Base-by-base conservation (phyloP, 768 basidiomycete genomes). In the Piloderma croceum region DNA sequence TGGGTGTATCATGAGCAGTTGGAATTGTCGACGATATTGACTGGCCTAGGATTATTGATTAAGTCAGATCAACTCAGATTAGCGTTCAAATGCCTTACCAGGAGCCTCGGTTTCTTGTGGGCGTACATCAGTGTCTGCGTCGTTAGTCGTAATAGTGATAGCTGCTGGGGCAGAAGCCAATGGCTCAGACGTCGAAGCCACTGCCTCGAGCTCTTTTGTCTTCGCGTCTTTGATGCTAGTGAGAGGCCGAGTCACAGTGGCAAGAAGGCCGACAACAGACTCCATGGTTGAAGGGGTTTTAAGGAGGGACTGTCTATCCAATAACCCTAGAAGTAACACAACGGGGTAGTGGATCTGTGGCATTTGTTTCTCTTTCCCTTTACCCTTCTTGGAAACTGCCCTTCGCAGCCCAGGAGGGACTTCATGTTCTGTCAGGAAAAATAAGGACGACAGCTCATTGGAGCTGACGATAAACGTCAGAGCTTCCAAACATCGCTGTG, bases 361-460 rank as follows among this genome's bases (percentile, higher is more conserved):
- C 3, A 68, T 66, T 50, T 82, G 83, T 53, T 86, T 90, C 57
- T 97, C 93, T 60, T 96, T 97, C 17, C 90, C 93, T 62, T 96
- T 97, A 7, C 91, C 92, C 61, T 96, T 96, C 63, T 85, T 89
- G 15, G 76, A 76, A 6, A 72, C 62, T 10, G 70, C 61, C 49
- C 80, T 77, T 47, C 80, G 79, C 12, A 93, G 71, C 33, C 85
- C 83, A n/a, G 71, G 73, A 5, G 86, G 83, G 24, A 91, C 69
- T 49, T 99, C 96, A 49, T 97, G 91, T 61, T 99, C 96, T 1
- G 83, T 88, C 44, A 99, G 71, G 79, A 99, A 98, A 74, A 93
- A 98, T 13, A 90, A 63, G 1, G 92, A 85, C 1, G 89, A 87
- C 13, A 76, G 60, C 44, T 90, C 84, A 57, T 96, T 98, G 18